Evolutionary conservation across 2,329 filamentous ascomycete species (phyloP).

Genomic region (Lachnellula suecica): DNA sequence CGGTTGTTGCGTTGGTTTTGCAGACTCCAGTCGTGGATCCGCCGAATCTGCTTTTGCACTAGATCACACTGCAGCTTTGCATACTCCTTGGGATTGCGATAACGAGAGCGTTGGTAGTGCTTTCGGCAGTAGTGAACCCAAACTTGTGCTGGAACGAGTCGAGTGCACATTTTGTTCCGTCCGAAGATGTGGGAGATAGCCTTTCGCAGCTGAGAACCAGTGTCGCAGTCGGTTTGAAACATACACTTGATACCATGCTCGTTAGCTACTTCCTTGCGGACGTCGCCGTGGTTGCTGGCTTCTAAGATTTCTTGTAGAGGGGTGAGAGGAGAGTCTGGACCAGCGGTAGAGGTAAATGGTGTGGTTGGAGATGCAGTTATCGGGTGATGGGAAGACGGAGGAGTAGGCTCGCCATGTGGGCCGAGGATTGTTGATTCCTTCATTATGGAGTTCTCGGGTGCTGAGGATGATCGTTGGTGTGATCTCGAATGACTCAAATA

Average conservation of each 20-base stretch:
- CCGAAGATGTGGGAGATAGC: constrained; percentile 81
- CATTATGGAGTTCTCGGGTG: constrained; percentile 20
- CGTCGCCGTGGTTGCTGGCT: constrained; percentile 13
- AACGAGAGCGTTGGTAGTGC: constrained; percentile 76
- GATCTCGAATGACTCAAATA: neutral
- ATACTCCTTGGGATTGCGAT: constrained; percentile 63
- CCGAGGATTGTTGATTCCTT: constrained; percentile 10
- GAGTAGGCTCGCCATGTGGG: constrained; percentile 26
- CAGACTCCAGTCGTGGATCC: constrained; percentile 63
- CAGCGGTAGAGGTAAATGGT: constrained; percentile 10
- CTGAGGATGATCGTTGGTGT: constrained; percentile 16
- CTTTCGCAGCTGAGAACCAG: constrained; percentile 64
- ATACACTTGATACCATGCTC: constrained; percentile 40
- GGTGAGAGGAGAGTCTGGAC: constrained; percentile 20
- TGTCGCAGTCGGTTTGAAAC: constrained; percentile 52
- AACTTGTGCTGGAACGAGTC: constrained; percentile 64
- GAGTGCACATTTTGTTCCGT: constrained; percentile 76
- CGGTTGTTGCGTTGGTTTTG: constrained; percentile 40
- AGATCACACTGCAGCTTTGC: constrained; percentile 63
- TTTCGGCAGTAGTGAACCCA: constrained; percentile 81
- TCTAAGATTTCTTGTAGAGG: constrained; percentile 13
- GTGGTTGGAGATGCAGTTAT: constrained; percentile 22
- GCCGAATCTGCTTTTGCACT: constrained; percentile 59
- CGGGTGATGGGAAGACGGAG: constrained; percentile 28
- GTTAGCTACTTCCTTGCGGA: constrained; percentile 36